phyloP scores from a whole-genome alignment of 352 stramenopile species.

The Ophiocytium majus region DNA sequence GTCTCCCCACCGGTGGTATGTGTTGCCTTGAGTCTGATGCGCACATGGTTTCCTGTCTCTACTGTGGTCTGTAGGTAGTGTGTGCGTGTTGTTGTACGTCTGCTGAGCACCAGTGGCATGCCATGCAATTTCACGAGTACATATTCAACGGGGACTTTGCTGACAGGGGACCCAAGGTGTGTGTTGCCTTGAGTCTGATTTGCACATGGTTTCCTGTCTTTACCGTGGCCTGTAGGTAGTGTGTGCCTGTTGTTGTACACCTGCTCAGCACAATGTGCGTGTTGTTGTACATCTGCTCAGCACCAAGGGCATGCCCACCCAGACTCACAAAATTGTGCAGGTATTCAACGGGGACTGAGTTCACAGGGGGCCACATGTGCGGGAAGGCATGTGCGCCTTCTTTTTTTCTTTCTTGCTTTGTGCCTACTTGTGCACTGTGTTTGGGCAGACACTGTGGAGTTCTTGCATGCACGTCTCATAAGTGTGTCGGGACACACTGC shows the following conservation, averaged over 20 bases:
- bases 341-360: conserved; percentile 60
- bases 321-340: conserved; percentile 83
- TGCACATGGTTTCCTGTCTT: too few species aligned
- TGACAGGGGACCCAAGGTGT: conserved; percentile 31
- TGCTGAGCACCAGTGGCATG: conserved; percentile 82
- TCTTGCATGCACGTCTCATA: too few species aligned
- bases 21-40: background rate
- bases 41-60: too few species aligned
- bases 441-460: too few species aligned
- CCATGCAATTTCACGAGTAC: conserved; percentile 82
- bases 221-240: background rate
- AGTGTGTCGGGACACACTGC: too few species aligned
- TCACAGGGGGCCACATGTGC: conserved; percentile 28
- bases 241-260: background rate
- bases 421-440: too few species aligned
- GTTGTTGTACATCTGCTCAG: conserved; percentile 87
- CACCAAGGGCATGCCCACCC: conserved; percentile 77
- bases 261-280: too few species aligned
- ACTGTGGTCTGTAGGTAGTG: background rate
- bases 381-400: background rate
- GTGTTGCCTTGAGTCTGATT: background rate
- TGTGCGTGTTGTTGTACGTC: conserved; percentile 57
- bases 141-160: conserved; percentile 60
- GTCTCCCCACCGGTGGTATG: background rate
- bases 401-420: too few species aligned